Conservation (phyloP, 345 rosid genomes). For the Limnanthes douglasii region DNA sequence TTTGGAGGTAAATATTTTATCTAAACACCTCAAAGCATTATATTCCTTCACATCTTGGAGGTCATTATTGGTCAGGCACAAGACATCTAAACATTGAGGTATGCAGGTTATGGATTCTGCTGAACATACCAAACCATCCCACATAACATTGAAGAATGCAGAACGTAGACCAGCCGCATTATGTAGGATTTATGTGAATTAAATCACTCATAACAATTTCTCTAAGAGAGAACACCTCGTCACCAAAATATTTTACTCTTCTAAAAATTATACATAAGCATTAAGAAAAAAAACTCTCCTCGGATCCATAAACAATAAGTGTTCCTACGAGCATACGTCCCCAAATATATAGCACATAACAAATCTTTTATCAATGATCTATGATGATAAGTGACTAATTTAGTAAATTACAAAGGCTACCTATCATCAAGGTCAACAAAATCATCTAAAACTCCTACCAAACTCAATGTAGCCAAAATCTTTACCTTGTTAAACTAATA, state of each 20-base stretch:
- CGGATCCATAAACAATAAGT: conserved; percentile 64
- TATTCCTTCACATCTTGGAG: conserved; percentile 83
- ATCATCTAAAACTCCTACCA: conserved; percentile 19
- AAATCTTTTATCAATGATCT: conserved; percentile 66
- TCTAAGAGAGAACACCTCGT: conserved; percentile 92
- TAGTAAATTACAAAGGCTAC: conserved; percentile 65
- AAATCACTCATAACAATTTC: conserved; percentile 94
- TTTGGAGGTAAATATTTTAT: conserved; percentile 75
- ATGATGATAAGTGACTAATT: conserved; percentile 69
- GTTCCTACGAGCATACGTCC: conserved; percentile 89
- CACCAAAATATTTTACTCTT: conserved; percentile 87
- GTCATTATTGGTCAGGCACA: conserved; percentile 77
- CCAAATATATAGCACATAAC: conserved; percentile 83
- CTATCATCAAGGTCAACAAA: conserved; percentile 35
- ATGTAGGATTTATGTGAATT: conserved; percentile 93
- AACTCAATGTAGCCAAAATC: conserved; percentile 25
- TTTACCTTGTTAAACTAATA: no score
- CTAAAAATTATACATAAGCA: conserved; percentile 71
- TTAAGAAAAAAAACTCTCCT: conserved; percentile 73
- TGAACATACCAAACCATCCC: conserved; percentile 78
- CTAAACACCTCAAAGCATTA: conserved; percentile 80
- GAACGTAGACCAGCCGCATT: conserved; percentile 88
- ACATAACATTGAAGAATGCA: conserved; percentile 81
- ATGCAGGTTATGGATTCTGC: conserved; percentile 86
- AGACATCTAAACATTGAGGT: conserved; percentile 95